phyloP scores from a whole-genome alignment of 805 yeast species.

The Sugiyamaella qingdaonensis region DNA sequence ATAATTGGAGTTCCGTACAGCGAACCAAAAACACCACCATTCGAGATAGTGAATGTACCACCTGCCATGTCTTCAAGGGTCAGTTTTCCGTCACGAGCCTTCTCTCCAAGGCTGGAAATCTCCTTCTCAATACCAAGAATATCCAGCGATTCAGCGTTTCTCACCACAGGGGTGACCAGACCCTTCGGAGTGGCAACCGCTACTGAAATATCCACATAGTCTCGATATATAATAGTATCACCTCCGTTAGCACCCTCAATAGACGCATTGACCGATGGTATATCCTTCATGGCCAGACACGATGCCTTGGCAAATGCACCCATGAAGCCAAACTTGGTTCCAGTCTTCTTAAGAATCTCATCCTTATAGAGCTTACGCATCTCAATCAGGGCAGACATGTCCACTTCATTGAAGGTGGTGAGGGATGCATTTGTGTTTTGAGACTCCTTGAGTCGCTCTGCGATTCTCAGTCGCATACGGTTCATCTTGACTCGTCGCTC shows the following conservation, averaged over 20 bases:
- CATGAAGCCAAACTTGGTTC: conserved; percentile 97
- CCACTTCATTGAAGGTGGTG: conserved; percentile 97
- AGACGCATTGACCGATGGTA: conserved; percentile 93
- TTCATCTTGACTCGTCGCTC: conserved; percentile 97
- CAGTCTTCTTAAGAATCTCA: conserved; percentile 88
- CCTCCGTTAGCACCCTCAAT: conserved; percentile 68
- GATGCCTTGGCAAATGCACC: conserved; percentile 95
- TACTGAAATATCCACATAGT: conserved; percentile 89
- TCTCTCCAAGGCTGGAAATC: conserved; percentile 73
- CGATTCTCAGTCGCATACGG: conserved; percentile 98
- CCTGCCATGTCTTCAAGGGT: conserved; percentile 98
- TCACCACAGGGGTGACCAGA: conserved; percentile 93
- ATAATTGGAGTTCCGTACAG: conserved; percentile 97
- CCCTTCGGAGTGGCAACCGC: conserved; percentile 99
- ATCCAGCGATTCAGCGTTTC: conserved; percentile 90
- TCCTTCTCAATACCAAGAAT: conserved; percentile 88
- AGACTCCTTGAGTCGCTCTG: conserved; percentile 98
- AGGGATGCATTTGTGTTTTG: conserved; percentile 98
- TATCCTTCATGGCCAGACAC: conserved; percentile 86
- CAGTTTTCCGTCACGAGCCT: conserved; percentile 95
- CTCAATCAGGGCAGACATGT: conserved; percentile 86
- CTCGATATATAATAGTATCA: conserved; percentile 92
- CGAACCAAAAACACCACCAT: conserved; percentile 99
- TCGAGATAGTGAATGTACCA: conserved; percentile 97
- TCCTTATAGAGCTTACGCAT: conserved; percentile 97